Evolutionary conservation across 495 filamentous ascomycete species (phyloP), one percentile per base, ranked within the genome.

Genomic region (Aspergillus heteromorphus): DNA sequence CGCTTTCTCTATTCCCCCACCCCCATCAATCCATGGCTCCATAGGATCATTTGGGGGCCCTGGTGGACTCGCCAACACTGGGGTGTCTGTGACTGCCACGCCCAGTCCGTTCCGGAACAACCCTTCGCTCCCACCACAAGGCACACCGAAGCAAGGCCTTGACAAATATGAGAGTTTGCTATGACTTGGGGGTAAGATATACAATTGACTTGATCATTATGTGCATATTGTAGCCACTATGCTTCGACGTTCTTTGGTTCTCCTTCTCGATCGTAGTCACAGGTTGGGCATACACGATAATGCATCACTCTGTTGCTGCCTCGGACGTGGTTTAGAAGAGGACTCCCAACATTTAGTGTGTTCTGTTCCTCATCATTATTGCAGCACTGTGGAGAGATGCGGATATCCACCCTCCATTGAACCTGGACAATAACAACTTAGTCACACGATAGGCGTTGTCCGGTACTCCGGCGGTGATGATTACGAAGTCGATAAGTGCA

Each of bases 111-210:
- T 68, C 48, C 50, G 49, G 16, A 40, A 49, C 20, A 65, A 59
- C 48, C 49, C 53, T 27, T 59, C 45, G 56, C 23, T 41, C 40
- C 56, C 77, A 16, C 48, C 49, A 13, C 57, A 52, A 43, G 51
- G 41, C n/a, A 42, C 40, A 11, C 57, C 51, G 23, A 69, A 72
- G 40, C 73, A 81, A 55, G 88, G 87, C 7, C 71, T 95, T 64
- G 88, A 90, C 67, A 87, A 85, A 61, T 95, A 89, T 61, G 85
- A 89, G 61, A 93, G 89, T 67, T 72, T 95, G 59, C 64, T 95
- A 38, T 38, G n/a, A 38, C 1, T n/a, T 38, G 34, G 34, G 34
- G 34, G 11, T 5, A 38, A n/a, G 34, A 5, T 38, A 38, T 5
- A 38, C 34, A 38, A 38, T 38, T n/a, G 34, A n/a, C n/a, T 38